phyloP scores from a whole-genome alignment of 169 alveolate genomes.

The Plasmodium berghei region DNA sequence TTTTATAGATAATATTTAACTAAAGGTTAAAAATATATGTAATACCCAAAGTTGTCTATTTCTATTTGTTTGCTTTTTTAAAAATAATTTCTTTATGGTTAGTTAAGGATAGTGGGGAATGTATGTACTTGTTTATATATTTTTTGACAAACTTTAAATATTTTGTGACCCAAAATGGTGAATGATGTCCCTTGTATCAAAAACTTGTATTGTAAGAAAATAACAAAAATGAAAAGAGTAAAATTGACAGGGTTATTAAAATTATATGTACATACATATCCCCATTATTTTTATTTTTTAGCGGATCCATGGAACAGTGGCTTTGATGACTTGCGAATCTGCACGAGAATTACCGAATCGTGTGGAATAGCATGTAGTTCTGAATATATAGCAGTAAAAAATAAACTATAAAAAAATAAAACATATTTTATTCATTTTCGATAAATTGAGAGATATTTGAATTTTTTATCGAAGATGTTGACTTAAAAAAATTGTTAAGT shows the following conservation, averaged over 20 bases:
- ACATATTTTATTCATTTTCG: not conserved
- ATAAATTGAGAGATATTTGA: not conserved
- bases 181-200: constrained; percentile 37
- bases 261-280: not conserved
- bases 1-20: no score
- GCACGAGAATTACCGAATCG: constrained; percentile 56
- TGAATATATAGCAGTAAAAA: constrained; percentile 59
- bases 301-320: constrained; percentile 61
- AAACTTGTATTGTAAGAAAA: constrained; percentile 59
- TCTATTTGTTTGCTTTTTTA: not conserved
- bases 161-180: constrained; percentile 35
- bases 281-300: not conserved
- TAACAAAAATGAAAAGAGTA: not conserved
- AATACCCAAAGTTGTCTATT: no score
- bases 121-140: constrained; percentile 4
- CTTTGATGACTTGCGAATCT: constrained; percentile 45
- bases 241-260: not conserved
- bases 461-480: not conserved
- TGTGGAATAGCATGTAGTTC: constrained; percentile 70
- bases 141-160: not conserved
- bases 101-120: not conserved
- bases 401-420: not conserved
- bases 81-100: constrained; percentile 3
- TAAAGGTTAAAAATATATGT: no score
- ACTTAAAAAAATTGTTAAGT: no score